Base-by-base conservation (phyloP, 2,329 filamentous ascomycete genomes). In the Dothideomycetes sp. region DNA sequence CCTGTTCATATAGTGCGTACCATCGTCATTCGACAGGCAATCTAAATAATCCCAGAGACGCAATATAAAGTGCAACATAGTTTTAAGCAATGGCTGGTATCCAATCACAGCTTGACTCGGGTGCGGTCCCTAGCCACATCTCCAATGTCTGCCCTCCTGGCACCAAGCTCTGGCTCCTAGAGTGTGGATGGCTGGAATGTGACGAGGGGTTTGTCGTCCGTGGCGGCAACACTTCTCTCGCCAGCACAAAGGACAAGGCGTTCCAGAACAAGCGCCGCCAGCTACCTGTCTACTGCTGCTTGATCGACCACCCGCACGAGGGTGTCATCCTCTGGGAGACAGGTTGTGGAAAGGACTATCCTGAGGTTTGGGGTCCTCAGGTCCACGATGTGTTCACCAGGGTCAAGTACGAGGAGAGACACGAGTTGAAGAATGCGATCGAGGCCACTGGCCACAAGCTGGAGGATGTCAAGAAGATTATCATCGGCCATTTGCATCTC, bases 301-400 rank as follows among this genome's bases (percentile, higher is more conserved):
- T 69, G 31, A 67, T 70, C 41, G 58, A 66, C 24, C 61, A 68
- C 45, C 66, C 65, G 0, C 55, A 58, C 31, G 52, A 62, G 37
- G 66, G 65, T 2, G 49, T 65, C 4, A 66, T 69, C 42, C 52
- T 69, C 7, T 69, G 58, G 47, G 66, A 68, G 38, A 68, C 63
- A 0, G 66, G 66, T 4, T 61, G 60, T 38, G 63, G 61, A 2
- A 63, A 68, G 42, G 60, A 68, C 41, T 51, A 63, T 30, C 51
- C 60, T 4, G 49, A 53, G 24, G 55, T 63, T 32, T 49, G 58
- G 52, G 54, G 54, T 3, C 51, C 56, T 9, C 50, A 53, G 35
- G 34, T 57, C 9, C 34, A 49, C n/a, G 57, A 60, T 40, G 45
- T 60, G 10, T 59, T 60, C 43, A 43, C 47, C 2, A 44, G 57